Evolutionary conservation across 1,284 basidiomycete species (phyloP).

Genomic region (Boletus semigastroideus): DNA sequence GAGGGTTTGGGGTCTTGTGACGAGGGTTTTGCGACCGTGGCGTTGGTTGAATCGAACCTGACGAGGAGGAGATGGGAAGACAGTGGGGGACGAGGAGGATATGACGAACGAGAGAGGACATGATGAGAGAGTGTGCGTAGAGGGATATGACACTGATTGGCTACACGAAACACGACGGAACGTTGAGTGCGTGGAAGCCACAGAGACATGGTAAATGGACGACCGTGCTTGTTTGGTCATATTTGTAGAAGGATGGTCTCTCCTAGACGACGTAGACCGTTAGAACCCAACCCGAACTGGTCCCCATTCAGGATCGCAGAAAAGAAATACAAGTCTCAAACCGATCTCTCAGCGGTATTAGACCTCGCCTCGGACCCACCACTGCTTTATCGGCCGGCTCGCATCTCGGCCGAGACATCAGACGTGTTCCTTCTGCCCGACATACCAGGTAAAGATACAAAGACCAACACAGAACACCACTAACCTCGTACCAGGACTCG

Average conservation of each 20-base stretch:
- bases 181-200: constrained; percentile 58
- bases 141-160: constrained; percentile 25
- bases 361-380: constrained; percentile 54
- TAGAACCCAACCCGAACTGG: constrained; percentile 51
- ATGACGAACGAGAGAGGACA: constrained; percentile 21
- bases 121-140: constrained; percentile 19
- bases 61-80: not conserved
- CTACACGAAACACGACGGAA: constrained; percentile 43
- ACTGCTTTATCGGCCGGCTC: constrained; percentile 9
- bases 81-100: constrained; percentile 9
- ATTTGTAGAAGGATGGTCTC: constrained; percentile 27
- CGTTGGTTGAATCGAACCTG: constrained; percentile 19
- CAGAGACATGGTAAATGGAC: constrained; percentile 49
- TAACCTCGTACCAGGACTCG: constrained; percentile 57
- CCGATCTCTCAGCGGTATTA: constrained; percentile 64
- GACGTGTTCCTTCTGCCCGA: constrained; percentile 41
- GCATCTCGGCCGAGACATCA: constrained; percentile 29
- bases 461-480: constrained; percentile 13
- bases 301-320: constrained; percentile 73
- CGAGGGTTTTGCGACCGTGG: constrained; percentile 13
- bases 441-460: constrained; percentile 52
- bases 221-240: constrained; percentile 22
- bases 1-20: constrained; percentile 44
- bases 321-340: constrained; percentile 75
- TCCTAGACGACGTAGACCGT: constrained; percentile 28